Percentiles rank a stretch among this genome's conserved stretches.
phyloP scores from a whole-genome alignment of 2,329 filamentous ascomycete genomes.

The Orbilia brochopaga region DNA sequence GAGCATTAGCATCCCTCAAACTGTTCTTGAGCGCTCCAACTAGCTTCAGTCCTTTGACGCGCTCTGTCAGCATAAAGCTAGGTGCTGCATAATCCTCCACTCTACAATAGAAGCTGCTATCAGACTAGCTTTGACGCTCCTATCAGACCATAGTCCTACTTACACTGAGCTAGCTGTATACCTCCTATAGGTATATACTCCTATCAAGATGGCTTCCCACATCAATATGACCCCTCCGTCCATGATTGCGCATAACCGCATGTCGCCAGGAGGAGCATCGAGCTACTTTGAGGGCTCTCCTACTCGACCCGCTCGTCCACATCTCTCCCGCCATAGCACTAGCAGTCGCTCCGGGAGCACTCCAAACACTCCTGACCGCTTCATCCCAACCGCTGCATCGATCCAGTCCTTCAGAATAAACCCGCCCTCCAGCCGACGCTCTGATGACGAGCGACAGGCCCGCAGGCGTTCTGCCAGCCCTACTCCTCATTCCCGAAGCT shows the following conservation, averaged over 20 bases:
- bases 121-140: no score
- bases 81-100: neutral
- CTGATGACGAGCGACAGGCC: slow-evolving; percentile 52
- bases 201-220: slow-evolving; percentile 20
- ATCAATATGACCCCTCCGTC: slow-evolving; percentile 33
- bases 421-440: slow-evolving; percentile 51
- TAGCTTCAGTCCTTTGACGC: slow-evolving; percentile 22
- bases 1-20: neutral
- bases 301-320: slow-evolving; percentile 11
- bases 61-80: neutral
- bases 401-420: slow-evolving; percentile 54
- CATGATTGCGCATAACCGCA: slow-evolving; percentile 3
- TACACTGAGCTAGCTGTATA: no score
- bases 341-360: slow-evolving; percentile 45
- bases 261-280: slow-evolving; percentile 10
- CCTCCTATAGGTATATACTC: neutral
- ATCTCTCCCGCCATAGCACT: slow-evolving; percentile 29
- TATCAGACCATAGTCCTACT: no score
- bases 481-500: slow-evolving; percentile 43
- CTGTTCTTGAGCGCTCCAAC: slow-evolving; percentile 30
- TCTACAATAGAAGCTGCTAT: neutral
- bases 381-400: slow-evolving; percentile 53
- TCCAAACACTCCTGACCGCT: slow-evolving; percentile 52
- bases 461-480: slow-evolving; percentile 51
- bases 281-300: slow-evolving; percentile 27